phyloP scores from a whole-genome alignment of 2,329 filamentous ascomycete species.

The Hypoxylon sp. region DNA sequence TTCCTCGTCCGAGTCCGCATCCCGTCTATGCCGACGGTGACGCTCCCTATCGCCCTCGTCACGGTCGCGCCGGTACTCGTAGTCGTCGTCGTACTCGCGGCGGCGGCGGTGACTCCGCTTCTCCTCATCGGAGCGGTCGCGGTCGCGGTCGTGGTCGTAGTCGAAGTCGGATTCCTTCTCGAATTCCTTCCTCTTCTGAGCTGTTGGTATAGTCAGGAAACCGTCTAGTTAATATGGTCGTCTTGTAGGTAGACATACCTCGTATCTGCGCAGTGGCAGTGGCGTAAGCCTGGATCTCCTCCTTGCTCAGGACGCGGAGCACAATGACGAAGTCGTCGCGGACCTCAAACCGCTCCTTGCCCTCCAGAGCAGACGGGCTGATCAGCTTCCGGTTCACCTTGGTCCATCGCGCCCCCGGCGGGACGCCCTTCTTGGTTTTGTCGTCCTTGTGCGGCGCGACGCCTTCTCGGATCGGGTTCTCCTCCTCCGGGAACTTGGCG shows the following conservation, averaged over 20 bases:
- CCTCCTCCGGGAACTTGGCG: slow-evolving; percentile 86
- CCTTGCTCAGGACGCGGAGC: slow-evolving; percentile 84
- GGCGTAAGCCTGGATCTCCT: slow-evolving; percentile 91
- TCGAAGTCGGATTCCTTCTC: slow-evolving; percentile 50
- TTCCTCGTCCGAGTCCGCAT: slow-evolving; percentile 43
- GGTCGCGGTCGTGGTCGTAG: slow-evolving; percentile 44
- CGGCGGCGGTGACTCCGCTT: slow-evolving; percentile 48
- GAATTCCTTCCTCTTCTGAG: slow-evolving; percentile 58
- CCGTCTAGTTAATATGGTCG: not conserved
- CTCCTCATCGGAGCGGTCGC: slow-evolving; percentile 51
- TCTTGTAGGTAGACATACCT: slow-evolving; percentile 66
- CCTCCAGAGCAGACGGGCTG: slow-evolving; percentile 87
- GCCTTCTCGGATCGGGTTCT: slow-evolving; percentile 85
- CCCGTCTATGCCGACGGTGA: slow-evolving; percentile 45
- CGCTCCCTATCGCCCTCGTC: slow-evolving; percentile 47
- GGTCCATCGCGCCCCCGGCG: slow-evolving; percentile 87
- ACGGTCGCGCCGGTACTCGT: slow-evolving; percentile 47
- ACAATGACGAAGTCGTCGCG: slow-evolving; percentile 96
- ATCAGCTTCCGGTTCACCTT: slow-evolving; percentile 91
- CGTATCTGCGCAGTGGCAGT: slow-evolving; percentile 83
- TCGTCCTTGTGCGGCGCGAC: slow-evolving; percentile 95
- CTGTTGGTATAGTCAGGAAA: slow-evolving; percentile 45
- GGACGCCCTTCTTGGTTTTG: slow-evolving; percentile 78
- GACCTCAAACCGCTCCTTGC: slow-evolving; percentile 92
- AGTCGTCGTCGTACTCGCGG: slow-evolving; percentile 49